These are phyloP conservation scores for Colletotrichum limetticola DNA, from an alignment of 2,329 filamentous ascomycete species.

Conservation along the genomic window DNA sequence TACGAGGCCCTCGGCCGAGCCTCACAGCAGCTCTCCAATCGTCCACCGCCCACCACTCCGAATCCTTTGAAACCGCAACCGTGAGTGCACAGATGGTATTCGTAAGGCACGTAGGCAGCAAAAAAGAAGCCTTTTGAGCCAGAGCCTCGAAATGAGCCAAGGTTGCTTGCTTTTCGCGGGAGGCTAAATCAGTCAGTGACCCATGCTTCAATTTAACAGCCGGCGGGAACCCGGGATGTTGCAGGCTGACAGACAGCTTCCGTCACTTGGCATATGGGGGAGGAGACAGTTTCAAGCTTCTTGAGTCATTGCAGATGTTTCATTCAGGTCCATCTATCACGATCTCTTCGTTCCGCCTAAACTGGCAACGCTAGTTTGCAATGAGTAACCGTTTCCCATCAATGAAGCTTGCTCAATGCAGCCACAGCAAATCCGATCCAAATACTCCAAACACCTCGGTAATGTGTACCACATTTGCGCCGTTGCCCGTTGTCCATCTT, in stretches of 20 bases:
- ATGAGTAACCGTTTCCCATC: background rate
- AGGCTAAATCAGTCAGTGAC: background rate
- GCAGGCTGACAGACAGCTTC: too few relatives aligned
- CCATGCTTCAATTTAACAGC: background rate
- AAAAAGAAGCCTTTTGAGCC: background rate
- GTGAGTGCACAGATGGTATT: background rate
- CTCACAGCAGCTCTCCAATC: background rate
- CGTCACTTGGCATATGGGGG: background rate
- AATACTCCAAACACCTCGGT: slow-evolving; percentile 18
- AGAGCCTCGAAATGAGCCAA: background rate
- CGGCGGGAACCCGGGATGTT: too few relatives aligned
- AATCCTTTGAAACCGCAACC: background rate
- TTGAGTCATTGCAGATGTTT: slow-evolving; percentile 23
- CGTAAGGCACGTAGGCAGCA: too few relatives aligned
- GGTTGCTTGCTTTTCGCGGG: background rate
- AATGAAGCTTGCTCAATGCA: background rate
- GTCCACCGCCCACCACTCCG: too few relatives aligned
- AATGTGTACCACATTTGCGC: background rate
- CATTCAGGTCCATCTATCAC: slow-evolving; percentile 18
- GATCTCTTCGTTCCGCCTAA: slow-evolving; percentile 8
- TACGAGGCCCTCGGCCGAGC: background rate
- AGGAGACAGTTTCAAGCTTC: background rate
- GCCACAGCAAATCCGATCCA: background rate
- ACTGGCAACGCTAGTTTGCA: background rate
- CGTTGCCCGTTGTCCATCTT: background rate